These are phyloP conservation scores for Penicillium sp. DNA, from an alignment of 2,329 filamentous ascomycete species.

Conservation along the genomic window DNA sequence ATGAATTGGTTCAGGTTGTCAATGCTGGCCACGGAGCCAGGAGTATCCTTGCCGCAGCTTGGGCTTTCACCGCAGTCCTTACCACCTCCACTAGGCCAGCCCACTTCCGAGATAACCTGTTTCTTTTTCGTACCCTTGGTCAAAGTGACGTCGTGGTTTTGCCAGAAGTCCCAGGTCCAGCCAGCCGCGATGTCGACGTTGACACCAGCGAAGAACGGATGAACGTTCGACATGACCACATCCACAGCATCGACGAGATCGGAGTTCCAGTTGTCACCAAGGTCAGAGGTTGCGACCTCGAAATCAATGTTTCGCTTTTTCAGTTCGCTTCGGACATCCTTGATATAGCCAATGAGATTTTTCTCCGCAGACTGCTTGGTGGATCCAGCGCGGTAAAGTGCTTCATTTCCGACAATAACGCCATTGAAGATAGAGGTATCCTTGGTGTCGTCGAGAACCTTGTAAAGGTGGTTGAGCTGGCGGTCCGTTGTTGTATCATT, in stretches of 20 bases:
- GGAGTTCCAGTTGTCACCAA: slow-evolving; percentile 83
- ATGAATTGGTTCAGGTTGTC: slow-evolving; percentile 84
- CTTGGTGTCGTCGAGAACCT: slow-evolving; percentile 66
- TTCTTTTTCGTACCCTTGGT: slow-evolving; percentile 65
- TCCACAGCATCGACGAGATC: slow-evolving; percentile 73
- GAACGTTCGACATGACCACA: slow-evolving; percentile 94
- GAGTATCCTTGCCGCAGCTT: slow-evolving; percentile 59
- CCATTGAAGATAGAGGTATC: slow-evolving; percentile 60
- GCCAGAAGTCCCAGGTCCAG: slow-evolving; percentile 88
- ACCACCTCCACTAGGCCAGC: slow-evolving; percentile 85
- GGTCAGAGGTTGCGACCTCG: slow-evolving; percentile 82
- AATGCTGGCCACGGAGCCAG: slow-evolving; percentile 78
- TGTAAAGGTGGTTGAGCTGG: slow-evolving; percentile 83
- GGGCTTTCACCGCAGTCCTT: slow-evolving; percentile 69
- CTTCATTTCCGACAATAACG: slow-evolving; percentile 67
- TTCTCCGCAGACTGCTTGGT: slow-evolving; percentile 66
- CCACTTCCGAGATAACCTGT: slow-evolving; percentile 87
- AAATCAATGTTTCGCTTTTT: slow-evolving; percentile 68
- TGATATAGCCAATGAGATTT: slow-evolving; percentile 67
- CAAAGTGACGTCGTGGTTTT: slow-evolving; percentile 66
- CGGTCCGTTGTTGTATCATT: slow-evolving; percentile 83
- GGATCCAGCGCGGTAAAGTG: slow-evolving; percentile 57
- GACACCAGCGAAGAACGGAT: slow-evolving; percentile 91
- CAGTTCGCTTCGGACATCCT: slow-evolving; percentile 72
- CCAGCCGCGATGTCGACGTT: slow-evolving; percentile 67